Evolutionary conservation across 1,284 basidiomycete genomes (phyloP).

Genomic region (Porodaedalea pini): DNA sequence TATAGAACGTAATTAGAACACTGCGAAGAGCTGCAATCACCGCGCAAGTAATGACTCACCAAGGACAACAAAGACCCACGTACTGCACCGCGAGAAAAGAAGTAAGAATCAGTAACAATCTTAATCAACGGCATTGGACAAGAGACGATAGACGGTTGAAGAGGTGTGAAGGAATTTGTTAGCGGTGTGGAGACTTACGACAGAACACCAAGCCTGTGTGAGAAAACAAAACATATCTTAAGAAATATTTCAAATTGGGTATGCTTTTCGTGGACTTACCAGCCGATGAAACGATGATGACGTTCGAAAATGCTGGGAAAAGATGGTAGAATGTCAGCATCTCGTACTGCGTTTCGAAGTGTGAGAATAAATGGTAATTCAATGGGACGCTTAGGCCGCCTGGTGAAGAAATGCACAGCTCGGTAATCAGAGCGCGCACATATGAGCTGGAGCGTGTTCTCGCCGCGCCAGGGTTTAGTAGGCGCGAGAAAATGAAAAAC

Average conservation of each 20-base stretch:
- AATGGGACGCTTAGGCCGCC: neutral
- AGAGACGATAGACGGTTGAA: neutral
- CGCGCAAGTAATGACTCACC: constrained; percentile 17
- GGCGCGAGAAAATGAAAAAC: neutral
- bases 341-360: constrained; percentile 2
- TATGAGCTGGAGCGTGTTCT: neutral
- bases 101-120: constrained; percentile 12
- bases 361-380: neutral
- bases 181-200: constrained; percentile 38
- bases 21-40: constrained; percentile 4
- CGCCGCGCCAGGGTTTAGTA: neutral
- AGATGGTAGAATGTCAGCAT: constrained; percentile 4
- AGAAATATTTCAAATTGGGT: constrained; percentile 5
- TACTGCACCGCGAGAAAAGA: constrained; percentile 19
- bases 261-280: constrained; percentile 39
- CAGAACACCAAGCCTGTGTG: constrained; percentile 48
- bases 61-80: constrained; percentile 44
- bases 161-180: neutral
- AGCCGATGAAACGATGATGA: constrained; percentile 68
- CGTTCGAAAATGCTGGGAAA: constrained; percentile 56
- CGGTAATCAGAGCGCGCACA: neutral
- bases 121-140: constrained; percentile 1
- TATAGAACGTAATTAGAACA: neutral
- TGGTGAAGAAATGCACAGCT: neutral
- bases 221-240: constrained; percentile 13